Conservation (phyloP, 805 yeast genomes). For the Starmera pachycereana region DNA sequence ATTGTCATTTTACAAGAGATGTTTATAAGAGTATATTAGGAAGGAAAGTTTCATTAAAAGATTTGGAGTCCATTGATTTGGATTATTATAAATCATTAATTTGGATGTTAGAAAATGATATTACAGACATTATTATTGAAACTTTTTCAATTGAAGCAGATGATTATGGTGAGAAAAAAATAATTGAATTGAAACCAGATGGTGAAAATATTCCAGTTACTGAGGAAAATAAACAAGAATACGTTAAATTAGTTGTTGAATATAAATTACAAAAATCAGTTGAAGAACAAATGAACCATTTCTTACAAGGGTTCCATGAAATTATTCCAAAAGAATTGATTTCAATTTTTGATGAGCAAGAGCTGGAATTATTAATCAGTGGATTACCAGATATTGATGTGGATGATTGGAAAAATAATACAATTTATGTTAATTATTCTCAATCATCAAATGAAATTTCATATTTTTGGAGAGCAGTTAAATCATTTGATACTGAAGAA, state of each 20-base stretch:
- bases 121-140: conserved; percentile 90
- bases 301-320: conserved; percentile 81
- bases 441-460: conserved; percentile 78
- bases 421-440: conserved; percentile 72
- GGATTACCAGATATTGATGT: conserved; percentile 96
- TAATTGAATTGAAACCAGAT: conserved; percentile 69
- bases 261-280: conserved; percentile 78
- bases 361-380: conserved; percentile 80
- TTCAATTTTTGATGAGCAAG: conserved; percentile 89
- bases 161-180: conserved; percentile 84
- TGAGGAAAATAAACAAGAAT: conserved; percentile 83
- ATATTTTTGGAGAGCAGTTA: conserved; percentile 98
- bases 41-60: conserved; percentile 72
- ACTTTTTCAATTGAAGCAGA: conserved; percentile 90
- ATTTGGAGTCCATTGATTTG: conserved; percentile 87
- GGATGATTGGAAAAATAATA: conserved; percentile 88
- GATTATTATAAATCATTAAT: conserved; percentile 85
- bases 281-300: conserved; percentile 76
- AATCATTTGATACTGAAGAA: conserved; percentile 88
- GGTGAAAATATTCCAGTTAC: conserved; percentile 84
- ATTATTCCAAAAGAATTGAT: conserved; percentile 77
- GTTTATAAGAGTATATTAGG: conserved; percentile 85
- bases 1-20: conserved; percentile 91
- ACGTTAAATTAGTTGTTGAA: conserved; percentile 78
- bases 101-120: conserved; percentile 97